A percentile compares a stretch with the other conserved stretches of the same genome.
Conservation (phyloP, 129 eudicot species). For the Centaurea solstitialis region DNA sequence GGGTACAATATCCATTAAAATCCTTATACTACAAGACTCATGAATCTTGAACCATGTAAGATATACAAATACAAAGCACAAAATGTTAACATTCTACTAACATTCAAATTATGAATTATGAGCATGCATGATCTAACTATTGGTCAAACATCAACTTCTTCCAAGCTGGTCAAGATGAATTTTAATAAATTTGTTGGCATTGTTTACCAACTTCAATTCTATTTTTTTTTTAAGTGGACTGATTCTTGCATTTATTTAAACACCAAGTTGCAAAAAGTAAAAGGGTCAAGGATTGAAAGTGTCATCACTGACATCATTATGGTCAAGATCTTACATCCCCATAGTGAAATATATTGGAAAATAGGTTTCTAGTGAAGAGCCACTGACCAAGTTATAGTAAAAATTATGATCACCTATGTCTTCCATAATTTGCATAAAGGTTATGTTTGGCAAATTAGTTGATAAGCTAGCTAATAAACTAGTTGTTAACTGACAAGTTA, state of each 20-base stretch:
- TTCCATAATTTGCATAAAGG: too few species aligned
- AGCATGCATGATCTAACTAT: constrained; percentile 4
- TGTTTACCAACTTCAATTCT: constrained; percentile 8
- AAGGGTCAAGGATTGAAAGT: constrained; percentile 8
- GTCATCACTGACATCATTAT: constrained; percentile 19
- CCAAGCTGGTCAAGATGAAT: background rate
- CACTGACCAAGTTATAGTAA: background rate
- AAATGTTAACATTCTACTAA: background rate
- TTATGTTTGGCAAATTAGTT: too few species aligned
- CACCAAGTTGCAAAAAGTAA: constrained; percentile 5
- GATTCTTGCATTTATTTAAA: background rate
- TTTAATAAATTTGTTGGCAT: constrained; percentile 6
- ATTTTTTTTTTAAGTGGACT: background rate
- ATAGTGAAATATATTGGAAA: background rate
- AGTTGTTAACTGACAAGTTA: too few species aligned
- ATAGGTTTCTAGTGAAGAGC: background rate
- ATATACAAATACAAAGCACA: background rate
- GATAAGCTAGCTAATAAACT: too few species aligned
- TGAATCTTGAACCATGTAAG: background rate
- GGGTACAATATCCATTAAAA: background rate
- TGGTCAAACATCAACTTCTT: constrained; percentile 7
- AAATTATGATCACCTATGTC: background rate
- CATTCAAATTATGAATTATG: background rate
- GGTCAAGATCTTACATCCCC: constrained; percentile 7
- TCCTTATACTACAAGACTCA: background rate